A percentile compares a stretch with the other conserved stretches of the same genome.
phyloP scores from a whole-genome alignment of 805 yeast species.

The Lachancea dasiensis region DNA sequence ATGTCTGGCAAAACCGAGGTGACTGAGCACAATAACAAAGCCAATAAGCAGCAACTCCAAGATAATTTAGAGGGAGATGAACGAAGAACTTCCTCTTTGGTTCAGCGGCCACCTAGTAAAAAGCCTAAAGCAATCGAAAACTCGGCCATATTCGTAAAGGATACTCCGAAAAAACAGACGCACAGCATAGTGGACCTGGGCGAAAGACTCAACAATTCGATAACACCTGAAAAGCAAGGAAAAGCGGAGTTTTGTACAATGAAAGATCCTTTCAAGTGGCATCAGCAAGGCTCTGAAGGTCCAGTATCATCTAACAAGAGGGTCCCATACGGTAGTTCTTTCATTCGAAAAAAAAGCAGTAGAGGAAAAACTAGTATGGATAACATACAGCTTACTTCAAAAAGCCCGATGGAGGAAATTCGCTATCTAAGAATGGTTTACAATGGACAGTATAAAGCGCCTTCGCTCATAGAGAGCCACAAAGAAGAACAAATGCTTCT shows the following conservation, averaged over 20 bases:
- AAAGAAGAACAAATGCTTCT: slow-evolving; percentile 23
- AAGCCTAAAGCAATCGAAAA: not conserved
- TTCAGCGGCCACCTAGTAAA: not conserved
- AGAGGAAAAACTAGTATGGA: slow-evolving; percentile 5
- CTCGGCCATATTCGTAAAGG: not conserved
- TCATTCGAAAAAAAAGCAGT: slow-evolving; percentile 21
- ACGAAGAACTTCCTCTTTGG: not conserved
- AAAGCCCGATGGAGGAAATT: slow-evolving; percentile 24
- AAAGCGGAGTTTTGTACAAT: slow-evolving; percentile 11
- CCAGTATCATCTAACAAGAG: not conserved
- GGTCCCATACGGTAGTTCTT: slow-evolving; percentile 36
- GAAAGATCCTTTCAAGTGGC: slow-evolving; percentile 30
- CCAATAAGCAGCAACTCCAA: not conserved
- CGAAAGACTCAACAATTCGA: slow-evolving; percentile 6
- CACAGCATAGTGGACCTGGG: slow-evolving; percentile 3
- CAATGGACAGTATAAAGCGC: slow-evolving; percentile 34
- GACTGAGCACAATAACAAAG: not conserved
- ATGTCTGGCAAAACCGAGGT: not conserved
- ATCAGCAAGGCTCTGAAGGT: slow-evolving; percentile 15
- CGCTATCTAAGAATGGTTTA: slow-evolving; percentile 30
- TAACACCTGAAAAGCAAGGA: slow-evolving; percentile 8
- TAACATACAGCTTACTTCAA: slow-evolving; percentile 12
- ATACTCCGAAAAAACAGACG: not conserved
- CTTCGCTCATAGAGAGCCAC: slow-evolving; percentile 24
- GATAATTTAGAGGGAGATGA: not conserved